Base-by-base conservation (phyloP, 495 filamentous ascomycete genomes). In the Astrothelium macrocarpum region DNA sequence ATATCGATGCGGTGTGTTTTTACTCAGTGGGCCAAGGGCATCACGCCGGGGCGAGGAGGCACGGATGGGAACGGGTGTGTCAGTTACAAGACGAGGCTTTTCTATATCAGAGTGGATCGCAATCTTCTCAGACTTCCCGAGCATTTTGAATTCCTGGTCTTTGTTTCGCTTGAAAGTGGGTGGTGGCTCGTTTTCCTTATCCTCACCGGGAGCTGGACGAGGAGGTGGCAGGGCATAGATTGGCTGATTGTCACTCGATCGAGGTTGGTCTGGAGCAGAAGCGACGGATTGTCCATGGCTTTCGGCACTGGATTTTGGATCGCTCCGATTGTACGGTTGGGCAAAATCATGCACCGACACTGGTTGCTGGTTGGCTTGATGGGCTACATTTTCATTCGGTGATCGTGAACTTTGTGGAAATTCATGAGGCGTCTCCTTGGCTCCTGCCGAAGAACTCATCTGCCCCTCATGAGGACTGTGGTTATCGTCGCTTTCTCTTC, bases 111-210 rank as follows among this genome's bases (percentile, higher is more conserved):
- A 58, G 23, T 65, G 67, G 7, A 71, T 80, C 77, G 49, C 72
- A 61, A 87, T 88, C 28, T 82, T 79, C 49, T 56, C 49, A 0
- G 83, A 75, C 45, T 86, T 84, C 56, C 87, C 85, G 14, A 87
- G 74, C 16, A 82, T 65, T 43, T 80, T 77, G 46, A 83, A 76
- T 9, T 80, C 78, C 34, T 78, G 79, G n/a, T 82, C 77, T 67
- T 87, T 89, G 59, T 82, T 80, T 26, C 86, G 81, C 69, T 84
- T 89, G 78, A 90, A 90, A 0, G 87, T 87, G 25, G 87, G 83
- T 10, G 87, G 89, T 10, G 84, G 84, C 60, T 91, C 87, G 72
- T 94, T 95, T 71, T 95, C 90, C 71, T 95, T 87, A 72, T 92
- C 88, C 16, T 70, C 65, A 9, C 66, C 66, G 10, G 65, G 62